Base-by-base conservation (phyloP, 2,329 filamentous ascomycete genomes). In the Trichoderma koningiopsis region DNA sequence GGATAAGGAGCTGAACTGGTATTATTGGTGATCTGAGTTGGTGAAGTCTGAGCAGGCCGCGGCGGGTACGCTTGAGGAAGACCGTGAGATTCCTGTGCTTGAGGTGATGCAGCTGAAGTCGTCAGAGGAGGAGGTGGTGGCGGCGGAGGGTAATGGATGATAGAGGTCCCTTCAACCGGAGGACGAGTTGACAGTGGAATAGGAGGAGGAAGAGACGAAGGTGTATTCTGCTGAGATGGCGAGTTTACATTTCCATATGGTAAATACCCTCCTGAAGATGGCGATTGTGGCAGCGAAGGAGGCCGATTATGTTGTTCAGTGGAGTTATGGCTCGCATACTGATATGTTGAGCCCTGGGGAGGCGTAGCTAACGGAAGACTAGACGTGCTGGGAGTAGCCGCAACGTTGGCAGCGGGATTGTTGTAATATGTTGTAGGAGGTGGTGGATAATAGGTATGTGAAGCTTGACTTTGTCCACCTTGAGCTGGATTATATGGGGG, bases 101-200 rank as follows among this genome's bases (percentile, higher is more conserved):
- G 27, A 10, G 29, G 14, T 11, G 19, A 31, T 37, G 27, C 8
- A 31, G 49, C 14, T 29, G 49, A 14, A 64, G 24, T 14, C 5
- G 33, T 1, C 7, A 8, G 31, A 27, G 29, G 35, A 31, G 49
- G 35, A 11, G 27, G 63, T 8, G 40, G 55, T 27, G 61, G 6
- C 14, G 29, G 29, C 1, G 49, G 52, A 29, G 37, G 4, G n/a
- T 62, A 55, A 5, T 59, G 52, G 10, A 19, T 40, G 29, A 16
- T 8, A 1, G 40, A 37, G 10, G 14, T 37, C 8, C n/a, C 13
- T n/a, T 13, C 55, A 14, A 47, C 24, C 8, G 57, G 66, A 47
- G 66, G 66, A 6, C 66, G 58, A 33, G 56, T 68, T 56, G 62
- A 65, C 8, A 24, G 22, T 4, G 61, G 60, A 33, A 29, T 22